Evolutionary conservation across 257 asterid genomes (phyloP), one percentile per base, ranked within the genome.

Genomic region (Petrea volubilis): DNA sequence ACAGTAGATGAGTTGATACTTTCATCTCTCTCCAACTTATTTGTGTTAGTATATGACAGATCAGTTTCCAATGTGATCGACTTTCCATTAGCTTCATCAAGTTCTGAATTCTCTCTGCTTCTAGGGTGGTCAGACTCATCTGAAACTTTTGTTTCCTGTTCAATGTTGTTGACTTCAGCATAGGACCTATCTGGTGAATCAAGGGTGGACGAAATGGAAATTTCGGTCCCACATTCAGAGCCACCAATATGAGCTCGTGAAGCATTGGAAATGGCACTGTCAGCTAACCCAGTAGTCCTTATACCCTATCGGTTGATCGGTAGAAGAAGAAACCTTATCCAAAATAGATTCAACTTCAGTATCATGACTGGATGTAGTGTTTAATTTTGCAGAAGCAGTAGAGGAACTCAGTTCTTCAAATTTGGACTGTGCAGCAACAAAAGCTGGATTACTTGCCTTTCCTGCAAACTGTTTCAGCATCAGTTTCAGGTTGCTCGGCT

Each of bases 161-260:
- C 83, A 68, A 79, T 56, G 27, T 79, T 82, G 67, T 68, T 70
- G 60, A 49, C 85, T 78, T 81, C 95, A 18, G 78, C 77, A 61
- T 84, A 93, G 20, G 84, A 82, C 71, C 92, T 83, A 78, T 85
- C 92, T 8, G 91, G 91, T 70, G 96, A 91, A 84, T 94, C 96
- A 11, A 91, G 90, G 68, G 96, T 86, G 18, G 97, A 94, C 50
- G 96, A 76, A 75, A 89, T 82, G 61, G 94, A 88, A 75, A 93
- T 86, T 74, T 89, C 96, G 41, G 97, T 93, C 38, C 88, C 97
- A 82, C 96, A 89, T 73, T 91, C 97, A 31, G 98, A 90, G 74
- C 87, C 91, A 77, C 78, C 90, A 51, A 77, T 80, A 51, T 81
- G 89, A 81, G 71, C 78, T 36, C 60, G 74, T 27, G 86, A 68